Conservation (phyloP, 192 early-diverging fungal species). For the Linnemannia hyalina region DNA sequence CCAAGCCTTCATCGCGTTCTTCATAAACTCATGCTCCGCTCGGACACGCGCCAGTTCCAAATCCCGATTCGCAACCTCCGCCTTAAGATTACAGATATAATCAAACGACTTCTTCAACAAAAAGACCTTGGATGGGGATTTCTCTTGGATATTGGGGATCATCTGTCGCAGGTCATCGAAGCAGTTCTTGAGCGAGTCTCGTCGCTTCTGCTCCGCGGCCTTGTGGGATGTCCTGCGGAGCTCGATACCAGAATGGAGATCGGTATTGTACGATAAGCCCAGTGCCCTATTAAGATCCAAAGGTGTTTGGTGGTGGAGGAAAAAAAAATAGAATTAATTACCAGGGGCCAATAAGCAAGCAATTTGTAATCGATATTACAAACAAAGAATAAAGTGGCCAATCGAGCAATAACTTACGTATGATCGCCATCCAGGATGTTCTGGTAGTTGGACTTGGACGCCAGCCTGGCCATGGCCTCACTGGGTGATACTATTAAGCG, state of each 20-base stretch:
- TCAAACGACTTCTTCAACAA: slow-evolving; percentile 54
- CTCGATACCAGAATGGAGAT: slow-evolving; percentile 85
- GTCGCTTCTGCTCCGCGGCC: slow-evolving; percentile 94
- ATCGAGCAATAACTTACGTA: slow-evolving; percentile 61
- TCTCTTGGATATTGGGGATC: slow-evolving; percentile 67
- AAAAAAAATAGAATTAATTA: background rate
- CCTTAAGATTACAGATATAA: slow-evolving; percentile 50
- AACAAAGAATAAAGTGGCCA: background rate
- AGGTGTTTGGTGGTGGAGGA: background rate
- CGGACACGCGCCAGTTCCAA: slow-evolving; percentile 41
- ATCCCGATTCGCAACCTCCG: slow-evolving; percentile 46
- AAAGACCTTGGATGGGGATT: slow-evolving; percentile 51
- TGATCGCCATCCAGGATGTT: slow-evolving; percentile 90
- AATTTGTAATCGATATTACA: background rate
- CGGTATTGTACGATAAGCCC: slow-evolving; percentile 79
- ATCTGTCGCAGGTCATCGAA: slow-evolving; percentile 86
- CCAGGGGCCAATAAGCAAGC: background rate
- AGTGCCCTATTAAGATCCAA: slow-evolving; percentile 60
- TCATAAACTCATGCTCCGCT: slow-evolving; percentile 49
- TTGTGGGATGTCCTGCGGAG: slow-evolving; percentile 91
- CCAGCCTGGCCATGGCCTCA: slow-evolving; percentile 59
- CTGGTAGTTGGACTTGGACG: slow-evolving; percentile 81
- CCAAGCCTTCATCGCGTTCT: slow-evolving; percentile 43
- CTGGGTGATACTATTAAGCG: slow-evolving; percentile 36
- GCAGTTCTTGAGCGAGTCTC: slow-evolving; percentile 91